A percentile compares a stretch with the other conserved stretches of the same genome.
phyloP scores from a whole-genome alignment of 805 yeast genomes.

The Kodamaea neixiangensis region DNA sequence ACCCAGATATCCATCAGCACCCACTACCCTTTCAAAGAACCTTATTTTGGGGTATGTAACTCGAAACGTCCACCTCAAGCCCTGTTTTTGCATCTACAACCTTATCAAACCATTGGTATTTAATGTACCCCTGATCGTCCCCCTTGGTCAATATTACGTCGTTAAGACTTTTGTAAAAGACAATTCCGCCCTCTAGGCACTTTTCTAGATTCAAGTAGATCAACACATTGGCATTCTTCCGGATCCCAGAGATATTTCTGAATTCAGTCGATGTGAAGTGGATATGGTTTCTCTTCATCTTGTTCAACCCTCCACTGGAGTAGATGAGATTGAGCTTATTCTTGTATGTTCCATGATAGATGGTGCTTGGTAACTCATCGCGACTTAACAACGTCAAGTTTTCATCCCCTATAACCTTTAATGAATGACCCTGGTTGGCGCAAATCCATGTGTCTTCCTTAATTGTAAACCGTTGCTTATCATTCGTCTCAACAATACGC shows the following conservation, averaged over 20 bases:
- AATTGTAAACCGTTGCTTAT: slow-evolving; percentile 70
- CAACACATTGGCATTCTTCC: slow-evolving; percentile 55
- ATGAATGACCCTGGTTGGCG: slow-evolving; percentile 93
- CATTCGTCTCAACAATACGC: slow-evolving; percentile 62
- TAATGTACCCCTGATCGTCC: slow-evolving; percentile 52
- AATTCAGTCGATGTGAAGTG: slow-evolving; percentile 67
- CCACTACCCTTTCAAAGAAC: not conserved
- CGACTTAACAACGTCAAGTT: slow-evolving; percentile 37
- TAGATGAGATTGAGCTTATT: slow-evolving; percentile 50
- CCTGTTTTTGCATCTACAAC: slow-evolving; percentile 19
- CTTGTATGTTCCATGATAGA: slow-evolving; percentile 80
- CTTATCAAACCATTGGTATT: slow-evolving; percentile 41
- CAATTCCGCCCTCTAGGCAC: slow-evolving; percentile 44
- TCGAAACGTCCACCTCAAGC: slow-evolving; percentile 1
- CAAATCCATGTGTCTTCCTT: slow-evolving; percentile 49
- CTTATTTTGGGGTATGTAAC: not conserved
- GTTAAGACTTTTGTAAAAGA: slow-evolving; percentile 66
- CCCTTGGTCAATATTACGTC: slow-evolving; percentile 75
- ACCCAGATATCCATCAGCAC: not conserved
- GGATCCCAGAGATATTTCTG: slow-evolving; percentile 70
- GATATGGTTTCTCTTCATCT: slow-evolving; percentile 80
- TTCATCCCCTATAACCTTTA: slow-evolving; percentile 47
- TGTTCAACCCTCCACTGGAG: slow-evolving; percentile 56
- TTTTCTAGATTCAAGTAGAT: slow-evolving; percentile 62
- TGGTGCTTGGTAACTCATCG: slow-evolving; percentile 48